A percentile compares a stretch with the other conserved stretches of the same genome.
Evolutionary conservation across 1,139 yeast species (phyloP).

Genomic region (Hyphopichia wangnamkhiaoensis): DNA sequence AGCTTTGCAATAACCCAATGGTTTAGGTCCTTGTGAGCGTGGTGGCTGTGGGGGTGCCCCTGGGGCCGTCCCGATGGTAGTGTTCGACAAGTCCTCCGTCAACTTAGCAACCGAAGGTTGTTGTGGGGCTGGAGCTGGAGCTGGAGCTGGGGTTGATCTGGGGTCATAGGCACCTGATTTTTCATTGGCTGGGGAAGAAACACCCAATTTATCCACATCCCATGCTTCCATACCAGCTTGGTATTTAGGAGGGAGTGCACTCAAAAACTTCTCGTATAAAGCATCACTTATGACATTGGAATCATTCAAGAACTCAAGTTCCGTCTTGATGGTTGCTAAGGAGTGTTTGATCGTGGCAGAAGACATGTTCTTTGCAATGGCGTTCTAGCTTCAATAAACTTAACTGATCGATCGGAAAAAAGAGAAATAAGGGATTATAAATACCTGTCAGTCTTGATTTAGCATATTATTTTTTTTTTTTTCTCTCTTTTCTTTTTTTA

Average conservation of each 20-base stretch:
- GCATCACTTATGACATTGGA: slow-evolving; percentile 70
- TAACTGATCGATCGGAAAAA: not conserved
- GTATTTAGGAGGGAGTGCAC: slow-evolving; percentile 61
- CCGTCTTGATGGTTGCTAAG: slow-evolving; percentile 70
- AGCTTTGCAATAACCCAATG: slow-evolving; percentile 56
- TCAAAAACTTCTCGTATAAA: slow-evolving; percentile 52
- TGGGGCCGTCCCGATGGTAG: slow-evolving; percentile 19
- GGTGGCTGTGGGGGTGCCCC: slow-evolving; percentile 20
- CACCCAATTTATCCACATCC: slow-evolving; percentile 42
- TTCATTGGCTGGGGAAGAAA: slow-evolving; percentile 13
- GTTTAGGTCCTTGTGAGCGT: slow-evolving; percentile 21
- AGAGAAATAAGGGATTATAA: not conserved
- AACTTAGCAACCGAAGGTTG: slow-evolving; percentile 15
- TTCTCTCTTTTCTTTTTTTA: too few relatives aligned
- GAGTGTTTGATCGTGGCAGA: slow-evolving; percentile 78
- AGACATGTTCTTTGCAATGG: slow-evolving; percentile 35
- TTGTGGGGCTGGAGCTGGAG: slow-evolving; percentile 8
- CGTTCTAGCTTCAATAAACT: not conserved
- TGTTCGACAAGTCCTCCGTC: slow-evolving; percentile 22
- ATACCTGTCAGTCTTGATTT: not conserved
- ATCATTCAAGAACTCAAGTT: slow-evolving; percentile 77
- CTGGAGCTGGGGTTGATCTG: slow-evolving; percentile 1
- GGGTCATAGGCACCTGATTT: slow-evolving; percentile 2
- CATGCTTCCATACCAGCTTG: slow-evolving; percentile 55
- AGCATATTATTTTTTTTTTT: not conserved